Conservation (phyloP, 257 asterid genomes). For the Solanum sitiens region DNA sequence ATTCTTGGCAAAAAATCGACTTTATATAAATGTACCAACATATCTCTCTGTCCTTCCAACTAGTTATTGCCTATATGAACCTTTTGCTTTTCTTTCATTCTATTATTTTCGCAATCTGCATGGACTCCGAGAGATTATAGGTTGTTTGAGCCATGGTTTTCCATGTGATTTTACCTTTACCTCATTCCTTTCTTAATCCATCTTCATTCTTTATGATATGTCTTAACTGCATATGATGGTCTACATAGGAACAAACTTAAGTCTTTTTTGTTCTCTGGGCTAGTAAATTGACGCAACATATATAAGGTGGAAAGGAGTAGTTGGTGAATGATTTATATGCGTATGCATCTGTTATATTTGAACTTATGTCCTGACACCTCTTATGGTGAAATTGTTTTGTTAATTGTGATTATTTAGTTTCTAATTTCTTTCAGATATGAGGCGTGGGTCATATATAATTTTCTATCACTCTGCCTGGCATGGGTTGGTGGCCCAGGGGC, state of each 20-base stretch:
- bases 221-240: not conserved
- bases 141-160: not conserved
- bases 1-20: not conserved
- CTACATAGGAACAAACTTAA: not conserved
- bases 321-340: not conserved
- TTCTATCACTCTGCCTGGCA: constrained; percentile 92
- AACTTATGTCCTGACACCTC: not conserved
- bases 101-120: not conserved
- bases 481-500: constrained; percentile 99
- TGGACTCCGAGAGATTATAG: not conserved
- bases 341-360: not conserved
- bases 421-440: constrained; percentile 64
- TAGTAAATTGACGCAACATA: not conserved
- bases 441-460: constrained; percentile 99
- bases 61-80: not conserved
- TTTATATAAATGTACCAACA: not conserved
- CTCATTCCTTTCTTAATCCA: not conserved
- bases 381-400: not conserved
- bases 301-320: not conserved
- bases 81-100: not conserved
- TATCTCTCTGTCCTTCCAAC: not conserved
- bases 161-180: not conserved
- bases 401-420: constrained; percentile 1
- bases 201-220: not conserved
- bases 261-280: not conserved